phyloP scores from a whole-genome alignment of 805 yeast species.

The Blastobotrys muscicola region DNA sequence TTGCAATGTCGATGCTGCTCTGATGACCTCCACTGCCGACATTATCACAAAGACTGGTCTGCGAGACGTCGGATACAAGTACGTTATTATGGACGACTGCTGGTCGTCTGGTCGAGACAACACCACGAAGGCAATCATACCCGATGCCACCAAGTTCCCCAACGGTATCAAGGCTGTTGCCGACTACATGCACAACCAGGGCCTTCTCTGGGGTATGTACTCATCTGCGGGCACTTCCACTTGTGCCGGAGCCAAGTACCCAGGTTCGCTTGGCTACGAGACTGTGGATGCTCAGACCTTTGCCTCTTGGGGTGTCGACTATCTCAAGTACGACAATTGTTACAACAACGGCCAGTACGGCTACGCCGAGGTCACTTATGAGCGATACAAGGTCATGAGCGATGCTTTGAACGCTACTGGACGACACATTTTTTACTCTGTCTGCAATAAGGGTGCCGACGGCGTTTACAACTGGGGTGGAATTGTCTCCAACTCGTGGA shows the following conservation, averaged over 20 bases:
- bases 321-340: conserved; percentile 24
- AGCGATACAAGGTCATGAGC: conserved; percentile 19
- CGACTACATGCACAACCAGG: conserved; percentile 17
- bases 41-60: conserved; percentile 16
- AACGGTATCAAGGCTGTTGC: conserved; percentile 18
- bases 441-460: conserved; percentile 25
- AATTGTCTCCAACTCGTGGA: conserved; percentile 20
- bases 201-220: conserved; percentile 23
- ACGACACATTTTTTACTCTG: conserved; percentile 20
- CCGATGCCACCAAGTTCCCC: conserved; percentile 19
- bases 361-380: conserved; percentile 14
- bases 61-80: conserved; percentile 19
- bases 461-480: conserved; percentile 20
- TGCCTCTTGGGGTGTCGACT: conserved; percentile 22
- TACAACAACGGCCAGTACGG: conserved; percentile 21
- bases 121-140: conserved; percentile 12
- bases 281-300: conserved; percentile 20
- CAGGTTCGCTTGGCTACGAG: conserved; percentile 21
- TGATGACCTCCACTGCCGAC: conserved; percentile 17
- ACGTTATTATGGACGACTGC: conserved; percentile 24
- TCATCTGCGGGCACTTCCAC: conserved; percentile 24
- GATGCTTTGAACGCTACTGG: conserved; percentile 22
- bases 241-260: conserved; percentile 21
- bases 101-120: conserved; percentile 16
- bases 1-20: conserved; percentile 9